Evolutionary conservation across 768 basidiomycete genomes (phyloP).

Genomic region (Kockovaella imperatae): DNA sequence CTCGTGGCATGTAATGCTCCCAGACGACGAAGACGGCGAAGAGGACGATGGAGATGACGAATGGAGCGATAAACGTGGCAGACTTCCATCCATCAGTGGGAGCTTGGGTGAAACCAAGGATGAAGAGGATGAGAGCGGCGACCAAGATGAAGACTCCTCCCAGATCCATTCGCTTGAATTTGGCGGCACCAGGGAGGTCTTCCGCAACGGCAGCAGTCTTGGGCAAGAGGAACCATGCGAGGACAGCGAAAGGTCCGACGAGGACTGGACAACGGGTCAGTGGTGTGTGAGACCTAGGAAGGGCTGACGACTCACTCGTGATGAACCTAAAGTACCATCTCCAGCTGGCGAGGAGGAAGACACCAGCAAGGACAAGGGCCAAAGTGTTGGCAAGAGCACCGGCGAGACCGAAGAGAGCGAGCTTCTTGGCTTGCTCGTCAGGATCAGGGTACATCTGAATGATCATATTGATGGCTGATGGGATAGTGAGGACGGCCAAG

Average conservation of each 20-base stretch:
- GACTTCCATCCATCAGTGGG: conserved; percentile 30
- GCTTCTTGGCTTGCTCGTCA: conserved; percentile 32
- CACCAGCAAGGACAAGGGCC: conserved; percentile 37
- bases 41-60: conserved; percentile 32
- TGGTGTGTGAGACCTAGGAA: neutral
- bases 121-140: conserved; percentile 34
- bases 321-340: conserved; percentile 44
- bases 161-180: conserved; percentile 39
- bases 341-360: conserved; percentile 38
- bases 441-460: conserved; percentile 38
- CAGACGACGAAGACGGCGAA: conserved; percentile 31
- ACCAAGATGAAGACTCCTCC: conserved; percentile 32
- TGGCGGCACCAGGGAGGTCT: conserved; percentile 26
- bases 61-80: conserved; percentile 38
- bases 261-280: conserved; percentile 6
- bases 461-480: conserved; percentile 37
- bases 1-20: conserved; percentile 25
- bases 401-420: conserved; percentile 39
- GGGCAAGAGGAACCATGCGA: conserved; percentile 38
- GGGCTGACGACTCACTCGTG: conserved; percentile 3
- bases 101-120: conserved; percentile 39
- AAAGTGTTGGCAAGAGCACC: conserved; percentile 37
- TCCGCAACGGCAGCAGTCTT: conserved; percentile 32
- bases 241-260: conserved; percentile 23
- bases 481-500: conserved; percentile 37